Percentiles rank a stretch among this genome's conserved stretches.
Conservation (phyloP, 2,329 filamentous ascomycete genomes). For the Pestalotiopsis fici region DNA sequence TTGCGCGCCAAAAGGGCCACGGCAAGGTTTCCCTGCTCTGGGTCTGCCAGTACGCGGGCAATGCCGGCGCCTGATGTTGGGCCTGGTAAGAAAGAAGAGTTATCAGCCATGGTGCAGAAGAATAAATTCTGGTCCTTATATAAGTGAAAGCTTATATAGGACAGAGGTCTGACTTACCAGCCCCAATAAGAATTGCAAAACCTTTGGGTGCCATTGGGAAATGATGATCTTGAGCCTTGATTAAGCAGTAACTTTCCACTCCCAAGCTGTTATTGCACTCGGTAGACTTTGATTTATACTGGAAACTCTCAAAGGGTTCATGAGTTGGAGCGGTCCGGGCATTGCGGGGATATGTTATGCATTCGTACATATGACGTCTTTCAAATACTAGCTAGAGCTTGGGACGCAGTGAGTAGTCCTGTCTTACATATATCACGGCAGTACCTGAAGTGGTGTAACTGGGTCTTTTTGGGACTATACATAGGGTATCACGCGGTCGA, state of each 20-base stretch:
- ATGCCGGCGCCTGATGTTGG: conserved; percentile 55
- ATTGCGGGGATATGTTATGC: neutral
- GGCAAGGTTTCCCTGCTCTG: conserved; percentile 54
- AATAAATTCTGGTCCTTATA: neutral
- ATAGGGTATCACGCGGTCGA: neutral
- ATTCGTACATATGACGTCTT: conserved; percentile 1
- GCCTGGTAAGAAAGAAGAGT: neutral
- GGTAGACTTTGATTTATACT: no score
- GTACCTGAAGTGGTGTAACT: neutral
- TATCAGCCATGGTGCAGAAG: no score
- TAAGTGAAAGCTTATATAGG: neutral
- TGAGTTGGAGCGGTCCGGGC: neutral
- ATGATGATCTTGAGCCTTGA: neutral
- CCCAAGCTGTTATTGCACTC: no score
- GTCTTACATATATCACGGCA: neutral
- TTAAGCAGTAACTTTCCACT: neutral
- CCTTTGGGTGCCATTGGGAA: conserved; percentile 24
- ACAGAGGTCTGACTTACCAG: conserved; percentile 28
- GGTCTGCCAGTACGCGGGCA: conserved; percentile 50
- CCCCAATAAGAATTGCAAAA: conserved; percentile 52
- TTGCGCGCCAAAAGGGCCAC: conserved; percentile 55
- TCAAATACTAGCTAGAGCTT: neutral
- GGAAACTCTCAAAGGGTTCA: neutral
- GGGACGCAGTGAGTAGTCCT: neutral
- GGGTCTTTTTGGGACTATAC: neutral